A percentile compares a stretch with the other conserved stretches of the same genome.
Evolutionary conservation across 768 basidiomycete species (phyloP).

Genomic region (Panellus pusillus): DNA sequence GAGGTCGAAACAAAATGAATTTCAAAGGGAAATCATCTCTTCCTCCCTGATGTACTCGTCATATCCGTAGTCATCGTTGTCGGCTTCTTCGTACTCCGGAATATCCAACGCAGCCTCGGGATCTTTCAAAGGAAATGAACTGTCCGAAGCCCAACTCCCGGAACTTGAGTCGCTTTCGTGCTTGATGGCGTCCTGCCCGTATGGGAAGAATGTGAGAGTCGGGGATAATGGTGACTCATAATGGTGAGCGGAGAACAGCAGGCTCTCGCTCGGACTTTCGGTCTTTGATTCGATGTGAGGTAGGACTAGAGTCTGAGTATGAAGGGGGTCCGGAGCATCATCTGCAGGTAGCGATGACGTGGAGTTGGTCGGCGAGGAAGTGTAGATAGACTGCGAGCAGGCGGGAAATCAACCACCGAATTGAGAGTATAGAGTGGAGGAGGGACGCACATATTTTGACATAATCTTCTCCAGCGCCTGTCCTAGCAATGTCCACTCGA

Average conservation of each 20-base stretch:
- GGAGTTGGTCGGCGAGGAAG: slow-evolving; percentile 35
- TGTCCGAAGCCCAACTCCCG: slow-evolving; percentile 24
- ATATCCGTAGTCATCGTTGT: slow-evolving; percentile 5
- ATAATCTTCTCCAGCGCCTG: slow-evolving; percentile 78
- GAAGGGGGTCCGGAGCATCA: slow-evolving; percentile 28
- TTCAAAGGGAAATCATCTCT: slow-evolving; percentile 14
- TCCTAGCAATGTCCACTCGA: slow-evolving; percentile 70
- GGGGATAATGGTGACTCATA: slow-evolving; percentile 13
- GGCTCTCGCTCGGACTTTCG: background rate
- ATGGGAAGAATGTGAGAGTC: slow-evolving; percentile 6
- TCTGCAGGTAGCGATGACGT: slow-evolving; percentile 34
- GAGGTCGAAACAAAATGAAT: background rate
- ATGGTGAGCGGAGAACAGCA: slow-evolving; percentile 14
- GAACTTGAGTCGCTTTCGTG: slow-evolving; percentile 26
- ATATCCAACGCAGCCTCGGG: slow-evolving; percentile 10
- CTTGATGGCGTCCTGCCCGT: slow-evolving; percentile 8
- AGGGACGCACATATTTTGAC: slow-evolving; percentile 73
- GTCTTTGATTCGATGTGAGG: slow-evolving; percentile 12
- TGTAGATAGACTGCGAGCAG: slow-evolving; percentile 45
- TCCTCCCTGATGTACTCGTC: slow-evolving; percentile 6
- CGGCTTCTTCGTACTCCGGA: slow-evolving; percentile 8
- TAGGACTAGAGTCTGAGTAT: slow-evolving; percentile 26
- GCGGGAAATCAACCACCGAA: background rate
- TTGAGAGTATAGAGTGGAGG: background rate
- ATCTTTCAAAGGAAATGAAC: slow-evolving; percentile 12